Conservation (phyloP, 1,139 yeast genomes). For the Eremothecium coryli region DNA sequence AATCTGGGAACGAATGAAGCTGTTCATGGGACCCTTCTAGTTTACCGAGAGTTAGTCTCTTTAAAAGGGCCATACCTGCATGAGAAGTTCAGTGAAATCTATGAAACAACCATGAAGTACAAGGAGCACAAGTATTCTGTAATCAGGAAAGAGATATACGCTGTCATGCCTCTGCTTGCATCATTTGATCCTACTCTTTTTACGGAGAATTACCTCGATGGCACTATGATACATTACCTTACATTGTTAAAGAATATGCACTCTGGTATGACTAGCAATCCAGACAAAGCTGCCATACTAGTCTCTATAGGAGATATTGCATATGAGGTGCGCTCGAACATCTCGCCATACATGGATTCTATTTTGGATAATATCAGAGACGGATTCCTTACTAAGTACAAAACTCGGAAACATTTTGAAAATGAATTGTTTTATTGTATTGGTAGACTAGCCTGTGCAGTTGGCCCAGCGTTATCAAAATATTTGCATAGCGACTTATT, state of each 20-base stretch:
- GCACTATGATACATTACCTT: slow-evolving; percentile 68
- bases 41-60: slow-evolving; percentile 68
- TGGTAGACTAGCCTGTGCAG: slow-evolving; percentile 77
- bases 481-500: slow-evolving; percentile 75
- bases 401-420: slow-evolving; percentile 63
- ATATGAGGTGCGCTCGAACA: slow-evolving; percentile 73
- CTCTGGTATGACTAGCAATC: slow-evolving; percentile 18
- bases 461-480: slow-evolving; percentile 91
- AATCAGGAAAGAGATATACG: slow-evolving; percentile 74
- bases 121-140: slow-evolving; percentile 70
- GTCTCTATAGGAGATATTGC: slow-evolving; percentile 83
- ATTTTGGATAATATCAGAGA: slow-evolving; percentile 77
- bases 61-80: slow-evolving; percentile 59
- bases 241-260: slow-evolving; percentile 68
- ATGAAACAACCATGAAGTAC: slow-evolving; percentile 64
- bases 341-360: slow-evolving; percentile 82
- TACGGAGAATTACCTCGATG: slow-evolving; percentile 72
- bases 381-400: slow-evolving; percentile 63
- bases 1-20: slow-evolving; percentile 49
- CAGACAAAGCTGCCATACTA: slow-evolving; percentile 68
- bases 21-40: slow-evolving; percentile 78
- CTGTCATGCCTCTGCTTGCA: slow-evolving; percentile 75
- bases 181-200: slow-evolving; percentile 68
- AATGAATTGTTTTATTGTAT: slow-evolving; percentile 85
- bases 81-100: slow-evolving; percentile 66